phyloP scores from a whole-genome alignment of 1,284 basidiomycete genomes.

The Uromyces viciae-fabae region DNA sequence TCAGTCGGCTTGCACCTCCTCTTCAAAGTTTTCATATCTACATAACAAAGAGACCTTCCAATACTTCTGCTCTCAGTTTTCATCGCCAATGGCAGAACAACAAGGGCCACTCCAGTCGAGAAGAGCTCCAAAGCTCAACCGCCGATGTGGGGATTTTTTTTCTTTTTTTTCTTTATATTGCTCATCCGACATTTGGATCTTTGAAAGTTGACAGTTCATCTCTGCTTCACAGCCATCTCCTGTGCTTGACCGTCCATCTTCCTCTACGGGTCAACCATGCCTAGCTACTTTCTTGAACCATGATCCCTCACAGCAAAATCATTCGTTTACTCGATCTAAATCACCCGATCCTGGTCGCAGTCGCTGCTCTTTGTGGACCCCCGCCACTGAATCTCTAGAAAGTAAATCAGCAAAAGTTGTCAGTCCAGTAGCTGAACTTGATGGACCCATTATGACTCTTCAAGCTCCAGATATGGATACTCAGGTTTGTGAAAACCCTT shows the following conservation, averaged over 20 bases:
- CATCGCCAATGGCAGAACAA: neutral
- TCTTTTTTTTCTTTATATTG: neutral
- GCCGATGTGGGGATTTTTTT: neutral
- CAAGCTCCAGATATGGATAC: neutral
- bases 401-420: neutral
- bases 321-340: slow-evolving; percentile 10
- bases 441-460: neutral
- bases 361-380: slow-evolving; percentile 5
- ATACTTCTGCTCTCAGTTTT: neutral
- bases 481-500: neutral
- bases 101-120: neutral
- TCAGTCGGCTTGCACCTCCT: neutral
- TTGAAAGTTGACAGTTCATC: neutral
- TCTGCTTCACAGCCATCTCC: neutral
- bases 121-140: neutral
- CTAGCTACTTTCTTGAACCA: neutral
- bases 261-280: neutral
- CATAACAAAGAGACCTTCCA: neutral
- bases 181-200: neutral
- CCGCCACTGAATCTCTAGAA: neutral
- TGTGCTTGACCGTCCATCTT: neutral
- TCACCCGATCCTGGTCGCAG: neutral
- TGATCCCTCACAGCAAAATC: neutral
- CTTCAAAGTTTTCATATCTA: neutral
- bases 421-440: neutral